Evolutionary conservation across 2,329 filamentous ascomycete species (phyloP).

Genomic region (Penicillium sclerotigenum): DNA sequence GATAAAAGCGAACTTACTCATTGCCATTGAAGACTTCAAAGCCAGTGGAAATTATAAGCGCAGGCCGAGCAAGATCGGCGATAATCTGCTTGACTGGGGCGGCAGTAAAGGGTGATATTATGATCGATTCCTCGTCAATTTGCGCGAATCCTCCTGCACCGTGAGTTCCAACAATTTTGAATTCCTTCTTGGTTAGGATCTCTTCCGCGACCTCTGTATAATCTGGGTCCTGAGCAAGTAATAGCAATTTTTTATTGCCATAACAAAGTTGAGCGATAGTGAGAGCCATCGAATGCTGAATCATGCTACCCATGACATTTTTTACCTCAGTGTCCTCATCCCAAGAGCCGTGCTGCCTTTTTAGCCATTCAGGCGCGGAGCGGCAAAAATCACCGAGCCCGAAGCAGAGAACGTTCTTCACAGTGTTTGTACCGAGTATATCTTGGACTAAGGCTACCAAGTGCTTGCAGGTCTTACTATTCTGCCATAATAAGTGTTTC

Average conservation of each 20-base stretch:
- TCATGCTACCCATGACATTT: constrained; percentile 15
- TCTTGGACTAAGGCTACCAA: constrained; percentile 14
- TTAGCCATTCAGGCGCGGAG: constrained; percentile 19
- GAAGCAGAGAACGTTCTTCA: constrained; percentile 21
- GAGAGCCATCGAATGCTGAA: constrained; percentile 23
- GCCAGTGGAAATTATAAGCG: constrained; percentile 21
- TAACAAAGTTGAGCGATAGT: constrained; percentile 21
- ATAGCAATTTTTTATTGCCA: constrained; percentile 14
- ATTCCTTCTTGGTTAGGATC: constrained; percentile 16
- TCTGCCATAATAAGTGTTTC: constrained; percentile 18
- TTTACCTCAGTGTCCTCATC: constrained; percentile 14
- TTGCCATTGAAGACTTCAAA: constrained; percentile 16
- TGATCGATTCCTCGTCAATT: constrained; percentile 20
- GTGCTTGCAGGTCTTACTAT: constrained; percentile 18
- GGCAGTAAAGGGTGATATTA: constrained; percentile 20
- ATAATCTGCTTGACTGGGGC: constrained; percentile 23
- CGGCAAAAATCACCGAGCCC: constrained; percentile 23
- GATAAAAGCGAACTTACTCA: constrained; percentile 17
- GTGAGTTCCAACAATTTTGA: constrained; percentile 18
- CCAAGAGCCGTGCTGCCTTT: constrained; percentile 14
- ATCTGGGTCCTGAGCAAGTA: constrained; percentile 19
- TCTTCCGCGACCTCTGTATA: constrained; percentile 18
- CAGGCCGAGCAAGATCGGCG: constrained; percentile 20
- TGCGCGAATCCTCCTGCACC: constrained; percentile 21
- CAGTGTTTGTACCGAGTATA: constrained; percentile 12